Base-by-base conservation (phyloP, 1,284 basidiomycete genomes). In the Limonomyces culmigenus region DNA sequence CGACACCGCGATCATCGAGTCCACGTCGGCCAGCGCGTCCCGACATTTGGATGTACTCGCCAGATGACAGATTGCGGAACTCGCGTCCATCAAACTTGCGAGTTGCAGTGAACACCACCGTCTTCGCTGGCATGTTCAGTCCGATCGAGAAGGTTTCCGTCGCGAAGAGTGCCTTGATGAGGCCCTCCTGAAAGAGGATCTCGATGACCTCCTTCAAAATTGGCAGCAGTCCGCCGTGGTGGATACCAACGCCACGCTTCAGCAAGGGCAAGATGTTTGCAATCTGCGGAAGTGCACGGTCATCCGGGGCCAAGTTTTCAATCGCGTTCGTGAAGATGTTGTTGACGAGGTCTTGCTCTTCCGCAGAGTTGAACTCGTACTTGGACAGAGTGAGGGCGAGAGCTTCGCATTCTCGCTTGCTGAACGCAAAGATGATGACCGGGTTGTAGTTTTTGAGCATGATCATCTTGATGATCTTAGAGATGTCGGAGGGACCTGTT, bases 101-200 rank as follows among this genome's bases (percentile, higher is more conserved):
- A 5, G 91, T 84, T 2, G 81, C 73, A 1, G 91, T 96, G 65
- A 98, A 97, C 16, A 99, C 93, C 38, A 99, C 95, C 5, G 95
- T 98, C 63, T 96, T 97, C 23, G 95, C 95, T 10, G 95, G 95
- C 95, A 99, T 99, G 60, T 99, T 99, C 36, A 99, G 66, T 38
- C 95, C 93, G 47, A 99, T 99, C 3, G 92, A 96, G 63, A 99
- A 99, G 0, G 95, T 99, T 59, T 99, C 95, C 0, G 95, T 99
- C 2, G 95, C 95, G 50, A 98, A 99, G 27, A 99, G 72, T 16
- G 92, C 91, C 55, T 98, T 99, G 65, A 98, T 91, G 37, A 98
- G 66, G n/a, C 95, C 93, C 51, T 98, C 95, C 52, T 98, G 93
- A 65, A 99, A 99, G 21, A 99, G 67, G 43, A 99, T 96, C 58